Evolutionary conservation across 1,139 yeast genomes (phyloP), one percentile per base, ranked within the genome.

Genomic region (Saccharomycopsis hybrid): DNA sequence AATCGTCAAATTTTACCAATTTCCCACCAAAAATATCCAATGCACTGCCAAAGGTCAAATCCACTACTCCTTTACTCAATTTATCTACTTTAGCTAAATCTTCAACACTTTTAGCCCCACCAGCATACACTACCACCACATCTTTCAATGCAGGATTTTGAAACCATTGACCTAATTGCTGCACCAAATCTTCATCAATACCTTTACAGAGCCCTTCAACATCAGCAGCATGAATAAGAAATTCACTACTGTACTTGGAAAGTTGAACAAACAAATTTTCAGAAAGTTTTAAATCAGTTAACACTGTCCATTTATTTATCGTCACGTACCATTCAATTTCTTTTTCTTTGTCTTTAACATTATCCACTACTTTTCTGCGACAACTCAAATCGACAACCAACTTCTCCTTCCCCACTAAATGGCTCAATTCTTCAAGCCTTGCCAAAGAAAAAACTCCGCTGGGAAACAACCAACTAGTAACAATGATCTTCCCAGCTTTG

Each of bases 151-250:
- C 42, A 4, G 61, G 47, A 27, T 57, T 46, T 2, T 77, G 74
- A 54, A 83, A 78, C 97, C 98, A 92, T 57, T 82, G 77, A 11
- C 90, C 89, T 39, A 92, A 70, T 51, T 75, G 76, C 29, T 56
- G 54, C 3, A 92, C 97, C 49, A 92, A 71, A 24, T 80, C 75
- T 60, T 81, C 81, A 61, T 92, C 98, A 42, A 92, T 86, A 0
- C 99, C 99, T 42, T 80, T 76, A 64, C 98, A 92, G 29, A 92
- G 72, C 0, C 99, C 99, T 66, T 92, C 99, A 2, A 92, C 97
- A 64, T 92, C 98, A 0, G 98, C 99, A 2, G 98, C 98, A 67
- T 92, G 99, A 29, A 92, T 82, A 53, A 92, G 70, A 60, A 90
- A 86, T 65, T 92, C 98, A 56, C 79, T 77, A 60, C 97, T 87